Base-by-base conservation (phyloP, 2,329 filamentous ascomycete species). In the Sporothrix brunneoviolacea region DNA sequence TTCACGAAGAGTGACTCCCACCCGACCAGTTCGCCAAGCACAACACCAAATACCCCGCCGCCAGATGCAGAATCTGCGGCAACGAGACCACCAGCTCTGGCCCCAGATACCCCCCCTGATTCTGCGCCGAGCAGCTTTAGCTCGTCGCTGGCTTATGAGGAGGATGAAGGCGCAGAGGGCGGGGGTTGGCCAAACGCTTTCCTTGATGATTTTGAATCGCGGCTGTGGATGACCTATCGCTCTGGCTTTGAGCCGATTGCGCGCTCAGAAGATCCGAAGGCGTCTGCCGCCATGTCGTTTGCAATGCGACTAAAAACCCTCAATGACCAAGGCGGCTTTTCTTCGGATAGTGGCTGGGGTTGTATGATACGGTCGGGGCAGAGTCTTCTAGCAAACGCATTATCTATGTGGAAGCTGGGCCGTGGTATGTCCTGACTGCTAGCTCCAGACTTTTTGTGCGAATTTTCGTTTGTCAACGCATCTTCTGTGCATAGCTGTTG, bases 361-460 rank as follows among this genome's bases (percentile, higher is more conserved):
- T 98, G 93, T 64, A 98, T 98, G 93, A 97, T 98, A 60, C 77
- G 93, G 53, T 96, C 91, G 6, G 93, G 93, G 4, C 93, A 98
- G 70, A 91, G 88, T 61, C 75, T 98, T 22, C 73, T 98, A 37
- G 91, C 91, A 39, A 98, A 97, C 67, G 78, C 91, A 2, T 74
- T 97, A 60, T 70, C 81, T 16, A 76, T 86, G 50, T 70, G 91
- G 42, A 74, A 78, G 35, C 70, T 96, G 19, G 91, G 93, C 18
- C 82, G 93, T 77, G 86, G 88, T 90, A 74, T 56, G 68, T 54
- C 8, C 35, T 9, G n/a, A 24, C 21, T 28, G 24, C 21, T 28
- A n/a, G 27, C 8, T 19, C 38, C 10, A 28, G 8, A n/a, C 18
- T 18, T 9, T 16, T n/a, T 32, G 3, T 41, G 12, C 4, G 10